phyloP scores from a whole-genome alignment of 345 rosid species.

The Ceriops tagal region DNA sequence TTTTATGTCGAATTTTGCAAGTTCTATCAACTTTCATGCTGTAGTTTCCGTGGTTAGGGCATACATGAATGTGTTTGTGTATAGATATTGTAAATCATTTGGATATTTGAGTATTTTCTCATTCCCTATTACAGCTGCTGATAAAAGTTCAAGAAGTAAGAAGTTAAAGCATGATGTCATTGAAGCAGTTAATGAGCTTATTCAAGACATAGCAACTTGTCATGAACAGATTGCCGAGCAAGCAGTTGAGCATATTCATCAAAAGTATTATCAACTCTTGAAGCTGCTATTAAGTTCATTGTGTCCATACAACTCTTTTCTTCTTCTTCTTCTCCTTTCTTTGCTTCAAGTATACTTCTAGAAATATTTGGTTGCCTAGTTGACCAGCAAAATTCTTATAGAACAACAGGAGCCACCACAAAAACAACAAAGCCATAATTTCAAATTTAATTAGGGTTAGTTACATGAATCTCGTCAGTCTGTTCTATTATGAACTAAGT shows the following conservation, averaged over 20 bases:
- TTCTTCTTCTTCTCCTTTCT: neutral
- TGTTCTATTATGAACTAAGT: no score
- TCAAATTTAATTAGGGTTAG: no score
- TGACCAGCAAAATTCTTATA: no score
- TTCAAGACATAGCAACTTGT: constrained; percentile 79
- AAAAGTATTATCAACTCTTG: constrained; percentile 52
- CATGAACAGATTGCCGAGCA: constrained; percentile 99
- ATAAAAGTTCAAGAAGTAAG: constrained; percentile 78
- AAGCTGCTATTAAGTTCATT: constrained; percentile 2
- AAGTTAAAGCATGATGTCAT: constrained; percentile 96
- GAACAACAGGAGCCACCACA: no score
- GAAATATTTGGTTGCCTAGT: no score
- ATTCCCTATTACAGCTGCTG: constrained; percentile 64
- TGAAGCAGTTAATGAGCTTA: constrained; percentile 92
- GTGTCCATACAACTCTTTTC: neutral
- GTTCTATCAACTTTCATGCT: no score
- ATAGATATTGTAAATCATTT: neutral
- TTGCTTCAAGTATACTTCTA: neutral
- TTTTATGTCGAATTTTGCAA: no score
- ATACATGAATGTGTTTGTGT: no score
- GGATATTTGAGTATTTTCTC: constrained; percentile 23
- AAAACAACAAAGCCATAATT: no score
- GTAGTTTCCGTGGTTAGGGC: no score
- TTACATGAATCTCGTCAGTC: no score
- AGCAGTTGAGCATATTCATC: constrained; percentile 99